A percentile compares a stretch with the other conserved stretches of the same genome.
phyloP scores from a whole-genome alignment of 2,329 filamentous ascomycete species.

The Aspergillus sp. region DNA sequence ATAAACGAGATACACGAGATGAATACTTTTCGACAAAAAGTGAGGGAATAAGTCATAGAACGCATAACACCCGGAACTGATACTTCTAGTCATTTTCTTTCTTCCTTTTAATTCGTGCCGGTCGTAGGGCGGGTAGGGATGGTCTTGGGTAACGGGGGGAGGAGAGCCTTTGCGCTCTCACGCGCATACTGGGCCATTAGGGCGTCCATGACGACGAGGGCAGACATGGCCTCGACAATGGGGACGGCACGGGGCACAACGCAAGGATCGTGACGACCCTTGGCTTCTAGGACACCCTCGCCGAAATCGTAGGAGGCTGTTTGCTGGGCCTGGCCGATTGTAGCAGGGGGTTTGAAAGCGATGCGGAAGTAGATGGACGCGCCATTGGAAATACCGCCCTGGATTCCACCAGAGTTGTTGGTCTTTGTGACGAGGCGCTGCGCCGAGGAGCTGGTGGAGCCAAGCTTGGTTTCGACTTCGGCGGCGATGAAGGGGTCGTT shows the following conservation, averaged over 20 bases:
- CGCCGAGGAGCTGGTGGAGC: constrained; percentile 22
- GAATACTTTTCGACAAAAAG: background rate
- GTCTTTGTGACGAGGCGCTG: constrained; percentile 81
- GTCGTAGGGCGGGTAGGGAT: constrained; percentile 40
- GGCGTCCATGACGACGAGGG: constrained; percentile 84
- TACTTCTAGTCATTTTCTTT: background rate
- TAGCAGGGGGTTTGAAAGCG: constrained; percentile 93
- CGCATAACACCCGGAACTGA: background rate
- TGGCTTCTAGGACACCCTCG: constrained; percentile 81
- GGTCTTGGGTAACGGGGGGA: constrained; percentile 48
- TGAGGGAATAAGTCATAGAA: constrained; percentile 4
- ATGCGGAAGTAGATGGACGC: constrained; percentile 93
- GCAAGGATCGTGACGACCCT: constrained; percentile 92
- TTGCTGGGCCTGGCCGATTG: constrained; percentile 84
- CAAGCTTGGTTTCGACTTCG: constrained; percentile 24
- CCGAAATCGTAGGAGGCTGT: constrained; percentile 79
- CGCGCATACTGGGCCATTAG: constrained; percentile 78
- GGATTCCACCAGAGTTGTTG: constrained; percentile 93
- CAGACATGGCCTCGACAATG: constrained; percentile 82
- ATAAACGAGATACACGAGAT: background rate
- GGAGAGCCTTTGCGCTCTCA: constrained; percentile 52
- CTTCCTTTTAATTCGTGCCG: constrained; percentile 11
- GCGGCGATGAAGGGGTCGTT: constrained; percentile 83
- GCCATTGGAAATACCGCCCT: constrained; percentile 94
- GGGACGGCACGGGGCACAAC: constrained; percentile 83